These are phyloP conservation scores for Zymoseptoria crescenta DNA, from an alignment of 2,329 filamentous ascomycete genomes.

Conservation along the genomic window DNA sequence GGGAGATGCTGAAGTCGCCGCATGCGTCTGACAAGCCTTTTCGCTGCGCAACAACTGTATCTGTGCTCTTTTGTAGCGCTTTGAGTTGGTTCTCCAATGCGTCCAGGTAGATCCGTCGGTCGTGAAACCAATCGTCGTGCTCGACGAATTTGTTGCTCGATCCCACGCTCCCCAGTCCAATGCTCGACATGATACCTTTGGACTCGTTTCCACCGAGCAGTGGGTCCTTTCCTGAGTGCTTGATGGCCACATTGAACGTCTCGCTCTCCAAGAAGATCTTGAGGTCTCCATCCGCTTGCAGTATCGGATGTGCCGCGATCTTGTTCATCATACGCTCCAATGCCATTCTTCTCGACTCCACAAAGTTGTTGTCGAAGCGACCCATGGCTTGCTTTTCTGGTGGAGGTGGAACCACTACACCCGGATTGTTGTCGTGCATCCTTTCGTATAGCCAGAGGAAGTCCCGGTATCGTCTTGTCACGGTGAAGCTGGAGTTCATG, in stretches of 20 bases:
- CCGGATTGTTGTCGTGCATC: constrained; percentile 87
- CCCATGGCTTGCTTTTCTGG: constrained; percentile 97
- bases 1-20: constrained; percentile 82
- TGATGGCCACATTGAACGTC: constrained; percentile 89
- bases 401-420: constrained; percentile 87
- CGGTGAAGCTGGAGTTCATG: constrained; percentile 82
- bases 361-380: constrained; percentile 92
- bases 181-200: constrained; percentile 79
- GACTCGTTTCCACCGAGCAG: constrained; percentile 65
- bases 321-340: constrained; percentile 98
- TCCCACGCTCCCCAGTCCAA: constrained; percentile 66
- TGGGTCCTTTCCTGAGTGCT: constrained; percentile 80
- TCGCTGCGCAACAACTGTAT: constrained; percentile 82
- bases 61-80: constrained; percentile 83
- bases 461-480: constrained; percentile 88
- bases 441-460: constrained; percentile 97
- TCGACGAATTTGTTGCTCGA: constrained; percentile 81
- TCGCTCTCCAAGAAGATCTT: constrained; percentile 98
- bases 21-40: constrained; percentile 91
- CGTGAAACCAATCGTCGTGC: constrained; percentile 99
- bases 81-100: constrained; percentile 82
- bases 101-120: constrained; percentile 89
- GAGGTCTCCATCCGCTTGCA: constrained; percentile 87
- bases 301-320: constrained; percentile 75
- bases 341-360: constrained; percentile 83